Conservation (phyloP, 345 rosid genomes). For the Trapa bicornis region DNA sequence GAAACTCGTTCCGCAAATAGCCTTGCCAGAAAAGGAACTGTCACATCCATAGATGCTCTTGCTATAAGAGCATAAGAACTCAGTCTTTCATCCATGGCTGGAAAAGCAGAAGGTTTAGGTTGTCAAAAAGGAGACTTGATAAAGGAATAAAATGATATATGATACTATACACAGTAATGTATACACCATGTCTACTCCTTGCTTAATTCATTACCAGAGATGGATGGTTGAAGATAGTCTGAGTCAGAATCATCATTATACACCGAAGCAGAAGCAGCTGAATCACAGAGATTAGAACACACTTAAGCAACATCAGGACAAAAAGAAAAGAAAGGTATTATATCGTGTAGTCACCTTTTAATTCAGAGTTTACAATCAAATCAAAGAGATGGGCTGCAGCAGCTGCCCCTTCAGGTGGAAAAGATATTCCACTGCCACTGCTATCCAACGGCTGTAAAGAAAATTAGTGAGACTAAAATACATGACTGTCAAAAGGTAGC, state of each 20-base stretch:
- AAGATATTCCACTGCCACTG: constrained; percentile 36
- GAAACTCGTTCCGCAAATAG: constrained; percentile 58
- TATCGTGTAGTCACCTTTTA: constrained; percentile 38
- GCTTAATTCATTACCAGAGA: constrained; percentile 46
- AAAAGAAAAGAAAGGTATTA: not conserved
- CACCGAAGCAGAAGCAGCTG: constrained; percentile 23
- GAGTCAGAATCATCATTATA: constrained; percentile 49
- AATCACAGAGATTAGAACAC: constrained; percentile 2
- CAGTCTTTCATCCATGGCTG: constrained; percentile 97
- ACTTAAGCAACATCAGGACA: constrained; percentile 4
- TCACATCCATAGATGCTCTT: constrained; percentile 70
- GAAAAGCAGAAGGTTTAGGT: constrained; percentile 16
- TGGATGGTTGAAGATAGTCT: constrained; percentile 66
- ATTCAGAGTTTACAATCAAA: constrained; percentile 69
- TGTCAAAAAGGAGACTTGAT: not conserved
- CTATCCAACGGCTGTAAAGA: constrained; percentile 47
- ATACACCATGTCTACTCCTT: not conserved
- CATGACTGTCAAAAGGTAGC: constrained; percentile 2
- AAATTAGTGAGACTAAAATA: not conserved
- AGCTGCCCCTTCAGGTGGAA: constrained; percentile 78
- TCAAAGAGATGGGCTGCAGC: constrained; percentile 76
- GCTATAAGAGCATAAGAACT: constrained; percentile 94
- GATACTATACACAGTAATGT: not conserved
- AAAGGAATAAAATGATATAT: not conserved
- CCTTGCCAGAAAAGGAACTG: constrained; percentile 67